Base-by-base conservation (phyloP, 305 asterid genomes). In the Fraxinus baroniana region DNA sequence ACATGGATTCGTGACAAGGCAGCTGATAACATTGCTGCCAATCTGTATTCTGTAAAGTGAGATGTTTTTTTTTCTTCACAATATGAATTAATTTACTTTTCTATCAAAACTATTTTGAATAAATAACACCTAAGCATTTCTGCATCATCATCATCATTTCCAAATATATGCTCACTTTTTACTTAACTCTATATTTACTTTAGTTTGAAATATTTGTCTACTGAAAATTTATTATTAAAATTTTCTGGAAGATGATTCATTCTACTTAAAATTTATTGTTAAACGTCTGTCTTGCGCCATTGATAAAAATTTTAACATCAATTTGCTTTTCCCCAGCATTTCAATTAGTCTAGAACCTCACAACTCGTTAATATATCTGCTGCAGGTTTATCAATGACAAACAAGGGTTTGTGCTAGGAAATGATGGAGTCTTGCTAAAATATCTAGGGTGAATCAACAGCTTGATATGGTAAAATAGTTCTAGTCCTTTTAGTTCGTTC, bases 1-100 rank as follows among this genome's bases (percentile, higher is more conserved):
- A 80, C 93, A 46, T 96, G 98, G 97, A 82, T 55, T 35, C 95
- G 98, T 35, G 98, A 96, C 90, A 96, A 89, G 87, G 97, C 98
- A 44, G 99, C 98, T 70, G 97, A 94, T 83, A 90, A 90, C 85
- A 94, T 94, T 86, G 97, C 98, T 79, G 97, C 97, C 46, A 94
- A 94, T 89, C 95, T 92, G 13, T 94, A 94, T 86, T 88, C 97
- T 55, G 94, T 94, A 78, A 94, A 92, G 98, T 94, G 84, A 94
- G 98, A 46, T 35, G 30, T 15, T 7, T 79, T 24, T 71, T 30
- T 68, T 44, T 22, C 36, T 10, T n/a, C n/a, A n/a, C n/a, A n/a
- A n/a, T n/a, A n/a, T n/a, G 18, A 66, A 24, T 12, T 26, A 66
- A 26, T 46, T 76, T 46, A 4, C 70, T 46, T 46, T 15, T 76